These are phyloP conservation scores for Hymenoscyphus scutula DNA, from an alignment of 2,329 filamentous ascomycete species.

Conservation along the genomic window DNA sequence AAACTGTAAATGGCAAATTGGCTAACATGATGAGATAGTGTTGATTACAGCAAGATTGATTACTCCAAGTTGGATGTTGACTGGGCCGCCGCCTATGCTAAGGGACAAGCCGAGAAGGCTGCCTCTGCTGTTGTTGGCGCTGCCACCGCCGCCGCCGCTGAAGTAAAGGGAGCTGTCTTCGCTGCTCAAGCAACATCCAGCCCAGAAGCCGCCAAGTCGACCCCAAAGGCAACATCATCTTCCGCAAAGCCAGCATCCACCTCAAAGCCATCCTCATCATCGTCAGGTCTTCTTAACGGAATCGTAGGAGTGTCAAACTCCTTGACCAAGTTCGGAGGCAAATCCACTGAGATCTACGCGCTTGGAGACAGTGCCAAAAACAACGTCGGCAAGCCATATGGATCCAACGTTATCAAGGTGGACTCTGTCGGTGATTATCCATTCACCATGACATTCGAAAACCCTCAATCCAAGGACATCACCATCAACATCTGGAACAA, in stretches of 20 bases:
- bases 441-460: conserved; percentile 32
- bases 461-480: conserved; percentile 25
- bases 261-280: conserved; percentile 1
- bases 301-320: conserved; percentile 30
- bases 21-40: not conserved
- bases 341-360: conserved; percentile 10
- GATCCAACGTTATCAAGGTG: conserved; percentile 34
- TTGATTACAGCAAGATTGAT: conserved; percentile 22
- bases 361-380: conserved; percentile 21
- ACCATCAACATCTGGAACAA: conserved; percentile 35
- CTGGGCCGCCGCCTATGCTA: conserved; percentile 29
- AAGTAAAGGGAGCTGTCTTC: not conserved
- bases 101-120: conserved; percentile 21
- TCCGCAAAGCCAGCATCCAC: conserved; percentile 10
- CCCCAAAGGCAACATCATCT: conserved; percentile 8
- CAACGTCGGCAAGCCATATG: conserved; percentile 32
- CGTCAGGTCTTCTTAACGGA: conserved; percentile 14
- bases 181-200: not conserved
- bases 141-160: conserved; percentile 8
- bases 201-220: conserved; percentile 7
- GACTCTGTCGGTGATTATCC: conserved; percentile 19
- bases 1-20: not conserved
- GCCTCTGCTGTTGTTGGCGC: conserved; percentile 10
- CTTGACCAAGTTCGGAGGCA: conserved; percentile 23
- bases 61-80: conserved; percentile 32